These are phyloP conservation scores for Manihot esculenta DNA, from an alignment of 441 rosid species.

Conservation along the genomic window DNA sequence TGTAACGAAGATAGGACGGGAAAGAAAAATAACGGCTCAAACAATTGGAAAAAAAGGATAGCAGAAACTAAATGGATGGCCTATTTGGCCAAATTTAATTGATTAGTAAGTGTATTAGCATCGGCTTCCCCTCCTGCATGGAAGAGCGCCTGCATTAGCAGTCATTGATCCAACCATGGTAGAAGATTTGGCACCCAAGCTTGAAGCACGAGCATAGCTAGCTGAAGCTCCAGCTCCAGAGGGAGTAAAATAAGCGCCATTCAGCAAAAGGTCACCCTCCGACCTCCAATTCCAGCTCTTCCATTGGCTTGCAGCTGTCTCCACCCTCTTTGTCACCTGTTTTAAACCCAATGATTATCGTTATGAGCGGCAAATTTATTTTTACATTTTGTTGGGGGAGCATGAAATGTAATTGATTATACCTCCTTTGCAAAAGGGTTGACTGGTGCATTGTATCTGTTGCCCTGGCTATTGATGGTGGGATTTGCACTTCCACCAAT, in stretches of 20 bases:
- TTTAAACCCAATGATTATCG: constrained; percentile 9
- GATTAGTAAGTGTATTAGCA: constrained; percentile 40
- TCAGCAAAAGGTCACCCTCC: constrained; percentile 80
- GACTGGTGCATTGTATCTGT: constrained; percentile 76
- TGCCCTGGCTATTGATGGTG: constrained; percentile 96
- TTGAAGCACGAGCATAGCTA: constrained; percentile 94
- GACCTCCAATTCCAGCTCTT: constrained; percentile 93
- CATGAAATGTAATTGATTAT: not conserved
- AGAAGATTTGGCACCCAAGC: constrained; percentile 86
- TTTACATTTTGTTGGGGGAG: not conserved
- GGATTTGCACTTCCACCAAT: constrained; percentile 95
- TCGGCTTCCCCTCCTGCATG: constrained; percentile 55
- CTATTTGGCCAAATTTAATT: constrained; percentile 26
- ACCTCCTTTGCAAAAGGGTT: constrained; percentile 89
- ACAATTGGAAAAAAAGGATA: not conserved
- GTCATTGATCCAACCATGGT: constrained; percentile 78
- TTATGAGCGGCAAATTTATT: constrained; percentile 3
- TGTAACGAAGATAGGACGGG: constrained; percentile 24
- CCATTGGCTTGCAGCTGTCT: constrained; percentile 56
- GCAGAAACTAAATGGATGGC: constrained; percentile 25
- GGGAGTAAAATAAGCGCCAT: constrained; percentile 89
- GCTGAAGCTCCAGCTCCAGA: constrained; percentile 86
- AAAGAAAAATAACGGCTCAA: constrained; percentile 19
- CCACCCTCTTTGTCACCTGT: constrained; percentile 93
- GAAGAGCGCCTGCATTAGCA: constrained; percentile 62